phyloP scores from a whole-genome alignment of 2,329 filamentous ascomycete species.

The Blumeriella jaapii region DNA sequence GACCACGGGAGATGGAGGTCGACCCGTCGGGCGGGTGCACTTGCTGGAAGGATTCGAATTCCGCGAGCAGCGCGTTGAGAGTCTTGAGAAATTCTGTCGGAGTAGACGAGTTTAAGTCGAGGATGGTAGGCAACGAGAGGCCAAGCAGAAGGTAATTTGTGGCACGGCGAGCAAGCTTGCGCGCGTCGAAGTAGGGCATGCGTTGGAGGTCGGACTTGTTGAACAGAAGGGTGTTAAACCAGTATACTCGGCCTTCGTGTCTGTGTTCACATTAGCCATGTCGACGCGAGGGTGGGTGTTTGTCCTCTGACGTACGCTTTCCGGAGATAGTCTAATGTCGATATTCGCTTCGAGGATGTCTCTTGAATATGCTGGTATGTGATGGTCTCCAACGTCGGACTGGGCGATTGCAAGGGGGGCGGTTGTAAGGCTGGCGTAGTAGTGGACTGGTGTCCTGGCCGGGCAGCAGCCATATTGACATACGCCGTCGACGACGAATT shows the following conservation, averaged over 20 bases:
- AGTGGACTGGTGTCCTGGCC: conserved; percentile 20
- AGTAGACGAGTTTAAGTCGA: conserved; percentile 74
- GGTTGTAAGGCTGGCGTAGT: conserved; percentile 16
- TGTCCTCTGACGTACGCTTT: conserved; percentile 59
- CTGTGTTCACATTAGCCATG: conserved; percentile 33
- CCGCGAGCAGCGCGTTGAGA: conserved; percentile 71
- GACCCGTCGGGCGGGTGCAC: conserved; percentile 69
- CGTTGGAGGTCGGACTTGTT: conserved; percentile 67
- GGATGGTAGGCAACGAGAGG: conserved; percentile 76
- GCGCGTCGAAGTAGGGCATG: conserved; percentile 75
- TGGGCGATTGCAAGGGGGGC: too few species aligned
- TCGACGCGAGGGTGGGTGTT: background rate
- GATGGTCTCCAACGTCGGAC: conserved; percentile 27
- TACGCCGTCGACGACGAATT: conserved; percentile 21
- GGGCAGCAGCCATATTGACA: conserved; percentile 26
- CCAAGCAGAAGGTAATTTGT: conserved; percentile 91
- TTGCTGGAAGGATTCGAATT: conserved; percentile 90
- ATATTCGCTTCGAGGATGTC: conserved; percentile 81
- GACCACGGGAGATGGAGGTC: conserved; percentile 59
- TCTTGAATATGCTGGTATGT: conserved; percentile 62
- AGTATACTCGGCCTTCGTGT: conserved; percentile 89
- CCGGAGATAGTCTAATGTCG: conserved; percentile 82
- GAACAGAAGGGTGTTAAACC: conserved; percentile 96
- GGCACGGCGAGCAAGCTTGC: conserved; percentile 77
- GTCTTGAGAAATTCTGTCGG: conserved; percentile 79